Evolutionary conservation across 1,139 yeast species (phyloP).

Genomic region (Blastobotrys malaysiensis): DNA sequence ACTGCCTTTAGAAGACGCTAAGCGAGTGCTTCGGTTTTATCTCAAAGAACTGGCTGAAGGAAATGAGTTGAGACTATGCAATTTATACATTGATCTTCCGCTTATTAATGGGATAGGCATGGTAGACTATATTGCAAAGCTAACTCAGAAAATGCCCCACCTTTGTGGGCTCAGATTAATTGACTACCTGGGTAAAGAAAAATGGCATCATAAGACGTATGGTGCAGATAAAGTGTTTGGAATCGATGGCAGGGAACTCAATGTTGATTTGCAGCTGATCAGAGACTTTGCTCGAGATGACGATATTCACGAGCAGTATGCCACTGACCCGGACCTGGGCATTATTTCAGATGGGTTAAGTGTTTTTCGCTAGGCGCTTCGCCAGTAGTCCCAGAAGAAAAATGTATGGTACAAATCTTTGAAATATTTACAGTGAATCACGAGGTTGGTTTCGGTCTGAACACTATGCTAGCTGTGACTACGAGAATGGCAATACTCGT

Average conservation of each 20-base stretch:
- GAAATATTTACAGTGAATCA: not conserved
- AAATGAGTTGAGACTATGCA: not conserved
- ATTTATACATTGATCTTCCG: not conserved
- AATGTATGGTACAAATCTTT: no score
- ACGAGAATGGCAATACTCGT: conserved; percentile 13
- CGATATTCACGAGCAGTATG: not conserved
- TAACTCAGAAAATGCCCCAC: not conserved
- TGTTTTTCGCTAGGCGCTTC: not conserved
- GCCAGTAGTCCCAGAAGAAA: no score
- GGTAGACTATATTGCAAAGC: not conserved
- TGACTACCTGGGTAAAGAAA: not conserved
- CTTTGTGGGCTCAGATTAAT: not conserved
- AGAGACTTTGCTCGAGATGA: not conserved
- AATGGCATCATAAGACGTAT: not conserved
- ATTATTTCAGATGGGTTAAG: not conserved
- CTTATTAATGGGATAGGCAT: not conserved
- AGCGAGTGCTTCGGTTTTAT: not conserved
- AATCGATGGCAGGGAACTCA: not conserved
- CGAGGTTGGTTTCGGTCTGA: conserved; percentile 2
- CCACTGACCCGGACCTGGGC: not conserved
- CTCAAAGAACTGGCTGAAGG: not conserved
- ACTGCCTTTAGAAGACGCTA: not conserved
- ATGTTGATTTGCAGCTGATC: not conserved
- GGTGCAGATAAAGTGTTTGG: not conserved
- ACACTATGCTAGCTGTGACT: conserved; percentile 5